phyloP scores from a whole-genome alignment of 805 yeast genomes.

The Yarrowia hollandica region DNA sequence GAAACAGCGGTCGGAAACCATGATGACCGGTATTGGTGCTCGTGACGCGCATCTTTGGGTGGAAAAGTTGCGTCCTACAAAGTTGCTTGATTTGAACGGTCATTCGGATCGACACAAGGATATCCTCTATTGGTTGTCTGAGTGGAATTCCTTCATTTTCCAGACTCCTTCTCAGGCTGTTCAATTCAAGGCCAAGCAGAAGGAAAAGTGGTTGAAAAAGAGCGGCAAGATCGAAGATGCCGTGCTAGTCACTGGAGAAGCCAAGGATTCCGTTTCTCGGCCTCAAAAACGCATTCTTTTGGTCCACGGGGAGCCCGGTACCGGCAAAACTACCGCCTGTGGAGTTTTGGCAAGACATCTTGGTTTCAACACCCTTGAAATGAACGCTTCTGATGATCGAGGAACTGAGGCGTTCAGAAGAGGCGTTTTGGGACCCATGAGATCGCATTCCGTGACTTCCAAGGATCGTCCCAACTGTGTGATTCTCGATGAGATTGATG shows the following conservation, averaged over 20 bases:
- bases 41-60: conserved; percentile 8
- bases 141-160: conserved; percentile 24
- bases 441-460: conserved; percentile 56
- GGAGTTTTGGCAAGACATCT: conserved; percentile 80
- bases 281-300: conserved; percentile 66
- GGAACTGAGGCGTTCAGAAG: conserved; percentile 58
- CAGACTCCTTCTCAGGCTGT: conserved; percentile 16
- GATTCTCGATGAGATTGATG: conserved; percentile 88
- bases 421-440: conserved; percentile 60
- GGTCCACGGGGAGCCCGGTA: conserved; percentile 90
- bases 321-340: conserved; percentile 87
- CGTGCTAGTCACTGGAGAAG: not conserved
- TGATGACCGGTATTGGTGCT: not conserved
- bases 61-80: conserved; percentile 9
- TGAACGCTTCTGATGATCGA: conserved; percentile 83
- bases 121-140: conserved; percentile 16
- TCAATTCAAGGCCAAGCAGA: not conserved
- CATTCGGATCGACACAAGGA: conserved; percentile 17
- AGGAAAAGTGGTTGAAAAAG: conserved; percentile 19
- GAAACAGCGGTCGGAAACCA: not conserved
- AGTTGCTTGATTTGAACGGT: not conserved
- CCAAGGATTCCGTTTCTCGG: conserved; percentile 54
- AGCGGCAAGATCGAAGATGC: not conserved
- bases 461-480: conserved; percentile 75
- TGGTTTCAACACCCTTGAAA: conserved; percentile 77